Evolutionary conservation across 2,329 filamentous ascomycete species (phyloP).

Genomic region (Arthrinium puccinioides): DNA sequence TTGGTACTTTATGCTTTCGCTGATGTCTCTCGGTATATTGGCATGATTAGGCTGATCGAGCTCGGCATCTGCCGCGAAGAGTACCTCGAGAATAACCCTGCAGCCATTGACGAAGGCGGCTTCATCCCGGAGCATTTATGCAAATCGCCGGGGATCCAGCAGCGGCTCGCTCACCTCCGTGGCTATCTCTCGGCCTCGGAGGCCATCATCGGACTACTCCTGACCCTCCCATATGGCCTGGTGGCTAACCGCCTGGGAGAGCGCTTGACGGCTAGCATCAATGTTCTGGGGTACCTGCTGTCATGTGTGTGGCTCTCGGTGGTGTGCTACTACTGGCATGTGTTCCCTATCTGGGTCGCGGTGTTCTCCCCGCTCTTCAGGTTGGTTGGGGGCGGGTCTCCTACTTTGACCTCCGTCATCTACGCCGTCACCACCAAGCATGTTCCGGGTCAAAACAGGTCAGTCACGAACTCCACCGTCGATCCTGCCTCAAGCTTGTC

Average conservation of each 20-base stretch:
- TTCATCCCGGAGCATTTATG: conserved; percentile 3
- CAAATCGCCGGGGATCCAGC: not conserved
- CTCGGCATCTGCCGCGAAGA: conserved; percentile 4
- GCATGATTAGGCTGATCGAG: conserved; percentile 1
- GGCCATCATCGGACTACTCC: not conserved
- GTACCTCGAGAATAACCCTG: not conserved
- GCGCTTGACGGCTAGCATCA: not conserved
- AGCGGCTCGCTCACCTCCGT: not conserved
- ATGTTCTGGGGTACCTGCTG: not conserved
- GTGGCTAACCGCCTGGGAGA: not conserved
- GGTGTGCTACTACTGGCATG: not conserved
- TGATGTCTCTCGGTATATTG: not conserved
- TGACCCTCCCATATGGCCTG: not conserved
- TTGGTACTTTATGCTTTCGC: not conserved
- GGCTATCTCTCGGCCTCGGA: conserved; percentile 1
- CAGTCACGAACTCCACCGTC: too few species aligned
- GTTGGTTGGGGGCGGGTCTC: not conserved
- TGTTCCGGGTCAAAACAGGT: not conserved
- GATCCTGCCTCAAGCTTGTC: not conserved
- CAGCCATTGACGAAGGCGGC: not conserved
- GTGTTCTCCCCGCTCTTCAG: not conserved
- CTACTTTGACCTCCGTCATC: not conserved
- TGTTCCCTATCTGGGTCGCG: not conserved
- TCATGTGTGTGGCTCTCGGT: not conserved
- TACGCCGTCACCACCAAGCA: not conserved